phyloP scores from a whole-genome alignment of 2,329 filamentous ascomycete genomes.

The Pseudogymnoascus pannorum region DNA sequence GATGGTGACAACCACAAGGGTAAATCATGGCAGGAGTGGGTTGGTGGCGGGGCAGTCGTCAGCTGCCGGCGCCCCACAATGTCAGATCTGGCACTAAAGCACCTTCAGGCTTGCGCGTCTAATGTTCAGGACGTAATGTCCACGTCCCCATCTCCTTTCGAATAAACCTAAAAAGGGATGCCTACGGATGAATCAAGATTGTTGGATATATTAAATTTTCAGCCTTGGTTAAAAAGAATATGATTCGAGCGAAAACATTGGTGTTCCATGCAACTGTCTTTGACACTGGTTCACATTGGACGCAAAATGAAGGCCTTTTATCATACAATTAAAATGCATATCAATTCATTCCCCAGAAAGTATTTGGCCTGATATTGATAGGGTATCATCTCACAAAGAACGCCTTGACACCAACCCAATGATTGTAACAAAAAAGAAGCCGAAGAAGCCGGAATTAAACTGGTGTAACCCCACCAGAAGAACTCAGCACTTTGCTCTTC shows the following conservation, averaged over 20 bases:
- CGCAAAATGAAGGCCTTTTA: neutral
- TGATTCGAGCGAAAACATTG: neutral
- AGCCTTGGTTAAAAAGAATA: neutral
- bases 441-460: neutral
- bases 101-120: neutral
- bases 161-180: neutral
- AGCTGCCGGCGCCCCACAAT: constrained; percentile 10
- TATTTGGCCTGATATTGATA: constrained; percentile 1
- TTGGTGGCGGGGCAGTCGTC: constrained; percentile 11
- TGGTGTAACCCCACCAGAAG: constrained; percentile 20
- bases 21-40: constrained; percentile 4
- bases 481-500: constrained; percentile 29
- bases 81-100: neutral
- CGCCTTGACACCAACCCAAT: neutral
- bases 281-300: neutral
- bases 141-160: neutral
- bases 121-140: neutral
- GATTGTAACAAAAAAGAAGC: neutral
- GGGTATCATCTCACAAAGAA: constrained; percentile 1
- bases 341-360: neutral
- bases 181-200: neutral
- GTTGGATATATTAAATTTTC: neutral
- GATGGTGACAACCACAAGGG: neutral
- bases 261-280: neutral
- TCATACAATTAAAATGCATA: neutral